Percentiles rank a stretch among this genome's conserved stretches.
phyloP scores from a whole-genome alignment of 2,329 filamentous ascomycete species.

The Fusarium longipes region DNA sequence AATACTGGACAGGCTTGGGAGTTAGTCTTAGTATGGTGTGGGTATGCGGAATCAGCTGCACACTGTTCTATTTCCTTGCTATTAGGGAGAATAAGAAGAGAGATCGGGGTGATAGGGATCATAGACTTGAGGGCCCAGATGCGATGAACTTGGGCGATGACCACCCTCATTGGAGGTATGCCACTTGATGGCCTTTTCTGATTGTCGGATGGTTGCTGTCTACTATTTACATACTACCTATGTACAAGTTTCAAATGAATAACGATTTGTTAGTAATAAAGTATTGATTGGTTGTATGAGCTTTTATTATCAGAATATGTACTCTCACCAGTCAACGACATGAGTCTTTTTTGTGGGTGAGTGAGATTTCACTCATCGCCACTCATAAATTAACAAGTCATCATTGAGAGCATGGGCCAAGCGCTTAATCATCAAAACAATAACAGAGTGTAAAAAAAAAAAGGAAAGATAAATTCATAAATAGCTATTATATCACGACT shows the following conservation, averaged over 20 bases:
- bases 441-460: not conserved
- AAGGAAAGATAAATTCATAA: not conserved
- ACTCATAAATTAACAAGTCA: constrained; percentile 6
- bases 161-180: constrained; percentile 12
- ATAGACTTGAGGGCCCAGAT: not conserved
- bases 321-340: too few relatives aligned
- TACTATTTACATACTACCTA: too few relatives aligned
- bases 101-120: constrained; percentile 16
- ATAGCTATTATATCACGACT: not conserved
- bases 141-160: constrained; percentile 8
- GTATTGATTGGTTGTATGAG: too few relatives aligned
- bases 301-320: too few relatives aligned
- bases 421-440: not conserved
- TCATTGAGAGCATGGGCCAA: not conserved
- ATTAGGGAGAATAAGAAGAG: constrained; percentile 20
- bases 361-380: not conserved
- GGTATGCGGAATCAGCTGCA: constrained; percentile 8
- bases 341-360: too few relatives aligned
- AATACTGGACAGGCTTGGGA: constrained; percentile 18
- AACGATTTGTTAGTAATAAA: too few relatives aligned
- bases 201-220: not conserved
- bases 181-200: not conserved
- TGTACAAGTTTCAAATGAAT: too few relatives aligned
- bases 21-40: constrained; percentile 18
- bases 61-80: constrained; percentile 4